Evolutionary conservation across 208 protist species (phyloP).

Genomic region (Acanthamoeba lenticulata): DNA sequence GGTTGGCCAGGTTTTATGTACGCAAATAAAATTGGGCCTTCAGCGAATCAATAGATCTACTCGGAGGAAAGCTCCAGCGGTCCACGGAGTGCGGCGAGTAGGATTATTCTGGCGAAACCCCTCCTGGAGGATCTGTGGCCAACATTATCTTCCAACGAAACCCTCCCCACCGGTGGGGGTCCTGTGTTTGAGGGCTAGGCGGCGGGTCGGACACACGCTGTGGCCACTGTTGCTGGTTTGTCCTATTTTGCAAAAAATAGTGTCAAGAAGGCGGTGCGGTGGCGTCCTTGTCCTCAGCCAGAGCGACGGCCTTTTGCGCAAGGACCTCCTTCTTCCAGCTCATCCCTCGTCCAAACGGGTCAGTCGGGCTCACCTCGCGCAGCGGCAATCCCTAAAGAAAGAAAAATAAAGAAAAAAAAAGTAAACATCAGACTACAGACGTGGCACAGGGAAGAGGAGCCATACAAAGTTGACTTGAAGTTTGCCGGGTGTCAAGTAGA

Average conservation of each 20-base stretch:
- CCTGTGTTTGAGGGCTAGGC: no score
- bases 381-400: not conserved
- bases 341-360: constrained; percentile 22
- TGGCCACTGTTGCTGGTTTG: not conserved
- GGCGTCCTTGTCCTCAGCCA: not conserved
- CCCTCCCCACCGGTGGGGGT: no score
- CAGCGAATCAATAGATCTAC: no score
- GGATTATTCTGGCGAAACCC: no score
- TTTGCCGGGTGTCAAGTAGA: not conserved
- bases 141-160: no score
- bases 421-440: not conserved
- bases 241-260: not conserved
- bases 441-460: not conserved
- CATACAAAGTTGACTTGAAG: constrained; percentile 19
- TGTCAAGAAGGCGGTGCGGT: not conserved
- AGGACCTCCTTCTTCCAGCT: constrained; percentile 59
- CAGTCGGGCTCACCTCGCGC: not conserved
- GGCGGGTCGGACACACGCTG: no score
- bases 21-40: no score
- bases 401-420: not conserved
- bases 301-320: not conserved
- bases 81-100: no score
- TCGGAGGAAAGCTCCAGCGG: no score
- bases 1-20: no score
- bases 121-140: no score